Evolutionary conservation across 192 early-diverging fungal species (phyloP).

Genomic region (Glomus cerebriforme): DNA sequence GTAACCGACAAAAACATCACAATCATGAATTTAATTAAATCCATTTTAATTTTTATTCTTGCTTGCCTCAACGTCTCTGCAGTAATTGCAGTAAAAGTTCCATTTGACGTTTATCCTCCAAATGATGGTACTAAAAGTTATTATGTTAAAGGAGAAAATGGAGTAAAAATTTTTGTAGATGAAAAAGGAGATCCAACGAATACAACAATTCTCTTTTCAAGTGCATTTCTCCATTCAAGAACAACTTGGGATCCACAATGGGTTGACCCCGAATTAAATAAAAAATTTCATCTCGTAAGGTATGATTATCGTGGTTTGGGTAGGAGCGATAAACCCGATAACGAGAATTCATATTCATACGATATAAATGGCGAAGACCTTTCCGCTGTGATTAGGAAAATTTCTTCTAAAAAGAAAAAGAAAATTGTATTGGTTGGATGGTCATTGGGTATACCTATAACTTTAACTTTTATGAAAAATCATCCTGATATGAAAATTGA

Average conservation of each 20-base stretch:
- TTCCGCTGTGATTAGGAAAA: background rate
- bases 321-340: background rate
- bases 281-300: conserved; percentile 16
- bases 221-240: background rate
- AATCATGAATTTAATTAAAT: no score
- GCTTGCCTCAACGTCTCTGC: no score
- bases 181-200: conserved; percentile 4
- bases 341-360: background rate
- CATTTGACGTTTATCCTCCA: no score
- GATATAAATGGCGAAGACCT: background rate
- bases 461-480: no score
- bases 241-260: background rate
- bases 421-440: background rate
- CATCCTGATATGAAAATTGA: no score
- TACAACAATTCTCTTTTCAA: background rate
- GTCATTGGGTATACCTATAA: background rate
- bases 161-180: background rate
- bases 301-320: conserved; percentile 1
- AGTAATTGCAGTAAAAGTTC: no score
- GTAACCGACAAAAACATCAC: no score
- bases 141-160: no score
- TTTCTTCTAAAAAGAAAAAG: background rate
- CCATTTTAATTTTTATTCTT: no score
- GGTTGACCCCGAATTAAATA: background rate
- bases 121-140: no score